phyloP scores from a whole-genome alignment of 768 basidiomycete genomes.

The Auricularia cornea region DNA sequence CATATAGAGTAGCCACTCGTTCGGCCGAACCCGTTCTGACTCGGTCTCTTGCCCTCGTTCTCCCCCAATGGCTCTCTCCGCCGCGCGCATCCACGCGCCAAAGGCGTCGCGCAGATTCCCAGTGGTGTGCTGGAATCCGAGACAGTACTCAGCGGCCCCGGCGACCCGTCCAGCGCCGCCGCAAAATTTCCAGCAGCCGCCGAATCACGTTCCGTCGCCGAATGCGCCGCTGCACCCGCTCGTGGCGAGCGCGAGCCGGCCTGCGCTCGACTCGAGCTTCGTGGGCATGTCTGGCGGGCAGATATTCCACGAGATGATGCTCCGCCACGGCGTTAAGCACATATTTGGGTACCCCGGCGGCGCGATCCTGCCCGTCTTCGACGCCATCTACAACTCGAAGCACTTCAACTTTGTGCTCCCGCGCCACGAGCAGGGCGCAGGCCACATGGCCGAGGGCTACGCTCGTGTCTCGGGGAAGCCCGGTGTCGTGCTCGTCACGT shows the following conservation, averaged over 20 bases:
- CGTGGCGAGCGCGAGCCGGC: neutral
- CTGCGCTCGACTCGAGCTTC: slow-evolving; percentile 60
- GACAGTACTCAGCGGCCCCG: neutral
- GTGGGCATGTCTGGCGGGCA: slow-evolving; percentile 92
- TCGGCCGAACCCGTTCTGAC: neutral
- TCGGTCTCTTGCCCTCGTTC: neutral
- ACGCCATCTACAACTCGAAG: slow-evolving; percentile 93
- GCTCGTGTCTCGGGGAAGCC: slow-evolving; percentile 96
- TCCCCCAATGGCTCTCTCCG: neutral
- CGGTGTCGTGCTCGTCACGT: slow-evolving; percentile 95
- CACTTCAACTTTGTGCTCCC: slow-evolving; percentile 95
- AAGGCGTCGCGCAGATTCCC: neutral
- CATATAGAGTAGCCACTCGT: neutral
- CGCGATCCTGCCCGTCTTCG: slow-evolving; percentile 98
- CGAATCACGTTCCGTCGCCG: neutral
- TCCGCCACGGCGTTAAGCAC: slow-evolving; percentile 90
- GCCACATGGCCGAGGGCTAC: slow-evolving; percentile 99
- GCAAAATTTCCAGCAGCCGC: slow-evolving; percentile 6
- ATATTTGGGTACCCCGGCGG: slow-evolving; percentile 98
- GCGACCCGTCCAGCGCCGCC: neutral
- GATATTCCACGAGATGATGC: slow-evolving; percentile 99
- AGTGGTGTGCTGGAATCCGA: neutral
- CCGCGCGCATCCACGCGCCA: neutral
- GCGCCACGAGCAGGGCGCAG: slow-evolving; percentile 95
- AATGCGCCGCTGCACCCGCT: slow-evolving; percentile 2